phyloP scores from a whole-genome alignment of 1,284 basidiomycete species.

The Apiotrichum gracile region DNA sequence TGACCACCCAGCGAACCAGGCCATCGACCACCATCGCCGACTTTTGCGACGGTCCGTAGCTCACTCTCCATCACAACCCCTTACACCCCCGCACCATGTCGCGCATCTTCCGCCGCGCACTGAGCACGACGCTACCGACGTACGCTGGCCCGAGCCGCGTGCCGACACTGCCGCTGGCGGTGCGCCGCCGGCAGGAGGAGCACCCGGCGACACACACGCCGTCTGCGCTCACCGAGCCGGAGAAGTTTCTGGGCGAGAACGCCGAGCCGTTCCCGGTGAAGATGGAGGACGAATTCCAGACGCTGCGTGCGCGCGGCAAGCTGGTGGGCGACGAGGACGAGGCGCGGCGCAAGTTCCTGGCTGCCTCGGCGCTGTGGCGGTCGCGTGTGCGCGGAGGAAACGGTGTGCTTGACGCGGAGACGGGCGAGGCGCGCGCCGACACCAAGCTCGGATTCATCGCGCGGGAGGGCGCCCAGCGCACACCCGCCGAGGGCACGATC shows the following conservation, averaged over 20 bases:
- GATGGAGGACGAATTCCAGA: constrained; percentile 38
- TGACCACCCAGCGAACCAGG: no score
- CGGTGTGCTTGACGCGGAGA: neutral
- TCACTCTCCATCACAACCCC: neutral
- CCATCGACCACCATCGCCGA: no score
- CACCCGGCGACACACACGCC: constrained; percentile 10
- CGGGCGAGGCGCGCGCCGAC: neutral
- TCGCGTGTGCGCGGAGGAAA: constrained; percentile 31
- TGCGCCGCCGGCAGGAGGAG: constrained; percentile 28
- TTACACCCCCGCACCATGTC: constrained; percentile 29
- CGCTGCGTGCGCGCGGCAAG: constrained; percentile 22
- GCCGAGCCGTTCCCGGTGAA: constrained; percentile 24
- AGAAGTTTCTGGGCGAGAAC: constrained; percentile 10
- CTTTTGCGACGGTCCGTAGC: neutral
- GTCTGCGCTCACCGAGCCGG: constrained; percentile 22
- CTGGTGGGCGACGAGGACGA: constrained; percentile 27
- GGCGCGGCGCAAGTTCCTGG: constrained; percentile 35
- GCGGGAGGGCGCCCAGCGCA: constrained; percentile 7
- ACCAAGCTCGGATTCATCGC: constrained; percentile 7
- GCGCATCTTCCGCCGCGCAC: constrained; percentile 30
- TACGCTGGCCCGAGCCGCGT: constrained; percentile 14
- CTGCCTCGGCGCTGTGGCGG: constrained; percentile 31
- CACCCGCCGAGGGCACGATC: neutral
- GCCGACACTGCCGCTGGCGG: constrained; percentile 30
- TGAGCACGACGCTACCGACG: constrained; percentile 15